Percentiles rank a stretch among this genome's conserved stretches.
These are phyloP conservation scores for Cladosporium sp. DNA, from an alignment of 2,329 filamentous ascomycete species.

Conservation along the genomic window DNA sequence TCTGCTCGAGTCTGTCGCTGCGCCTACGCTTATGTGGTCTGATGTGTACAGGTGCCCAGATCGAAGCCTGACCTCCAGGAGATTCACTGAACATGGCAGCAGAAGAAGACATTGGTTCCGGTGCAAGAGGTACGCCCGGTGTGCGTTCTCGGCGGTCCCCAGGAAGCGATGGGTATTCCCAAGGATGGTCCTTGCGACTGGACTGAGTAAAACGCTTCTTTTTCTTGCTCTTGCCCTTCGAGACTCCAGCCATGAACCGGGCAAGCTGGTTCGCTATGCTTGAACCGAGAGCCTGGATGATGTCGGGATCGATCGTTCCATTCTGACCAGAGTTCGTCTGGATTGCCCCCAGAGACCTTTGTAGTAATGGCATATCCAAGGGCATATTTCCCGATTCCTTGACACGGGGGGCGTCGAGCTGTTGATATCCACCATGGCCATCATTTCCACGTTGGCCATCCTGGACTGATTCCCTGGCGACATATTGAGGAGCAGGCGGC, in stretches of 20 bases:
- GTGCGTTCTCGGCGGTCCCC: slow-evolving; percentile 15
- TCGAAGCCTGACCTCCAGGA: slow-evolving; percentile 13
- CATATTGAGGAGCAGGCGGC: too few species aligned
- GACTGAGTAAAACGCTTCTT: slow-evolving; percentile 9
- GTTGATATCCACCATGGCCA: neutral
- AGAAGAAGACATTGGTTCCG: neutral
- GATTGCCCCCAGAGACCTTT: slow-evolving; percentile 15
- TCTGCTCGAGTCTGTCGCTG: neutral
- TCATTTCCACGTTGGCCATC: too few species aligned
- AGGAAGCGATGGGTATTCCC: slow-evolving; percentile 25
- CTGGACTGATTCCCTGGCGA: too few species aligned
- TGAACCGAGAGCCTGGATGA: slow-evolving; percentile 30
- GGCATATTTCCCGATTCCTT: neutral
- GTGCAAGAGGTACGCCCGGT: slow-evolving; percentile 11
- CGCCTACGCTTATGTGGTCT: slow-evolving; percentile 1
- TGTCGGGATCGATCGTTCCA: slow-evolving; percentile 18
- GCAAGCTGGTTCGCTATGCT: slow-evolving; percentile 33
- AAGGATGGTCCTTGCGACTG: slow-evolving; percentile 18
- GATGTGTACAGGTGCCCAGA: slow-evolving; percentile 21
- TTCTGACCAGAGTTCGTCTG: neutral
- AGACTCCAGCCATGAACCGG: slow-evolving; percentile 22
- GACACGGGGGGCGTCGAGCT: neutral
- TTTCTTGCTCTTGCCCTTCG: slow-evolving; percentile 16
- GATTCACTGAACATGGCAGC: slow-evolving; percentile 5
- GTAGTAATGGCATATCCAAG: slow-evolving; percentile 16